Evolutionary conservation across 805 yeast genomes (phyloP), one percentile per base, ranked within the genome.

Genomic region (Yarrowia hollandica): DNA sequence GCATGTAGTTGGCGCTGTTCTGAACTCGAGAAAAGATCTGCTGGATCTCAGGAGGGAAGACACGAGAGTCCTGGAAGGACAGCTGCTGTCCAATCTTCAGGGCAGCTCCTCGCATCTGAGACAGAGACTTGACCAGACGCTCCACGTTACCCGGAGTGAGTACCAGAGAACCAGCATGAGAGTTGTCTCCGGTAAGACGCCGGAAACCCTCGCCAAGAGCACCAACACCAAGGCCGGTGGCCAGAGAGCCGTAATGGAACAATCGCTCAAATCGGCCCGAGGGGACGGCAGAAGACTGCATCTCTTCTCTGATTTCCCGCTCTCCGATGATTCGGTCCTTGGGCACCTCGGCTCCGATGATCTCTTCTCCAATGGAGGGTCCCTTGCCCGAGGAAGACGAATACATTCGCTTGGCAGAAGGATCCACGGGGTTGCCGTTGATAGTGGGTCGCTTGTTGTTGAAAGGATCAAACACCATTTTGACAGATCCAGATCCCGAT

Each of bases 51-150:
- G 79, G 78, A 1, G 99, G 98, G 38, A 92, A 74, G 30, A 92
- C 82, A 26, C 88, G 79, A 62, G 86, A 83, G 70, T 92, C 98
- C 72, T 94, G 99, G 71, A 94, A 92, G 1, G 97, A 89, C 72
- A 94, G 75, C 86, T 94, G 82, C 73, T 94, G 99, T n/a, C 99
- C 99, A 60, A 94, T 81, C 69, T 94, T 94, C 68, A 94, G 77
- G 2, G 99, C 99, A 1, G 98, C 99, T n/a, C 99, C 99, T 68
- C 99, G 81, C 99, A 94, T 94, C 68, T 88, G 84, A 55, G 94
- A 82, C 66, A 94, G 83, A 70, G 90, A 90, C 66, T 82, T 83
- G 11, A 96, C 96, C 76, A 94, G 82, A 57, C 95, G 73, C 66
- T 92, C 96, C 39, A 94, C 84, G 71, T 92, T 94, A 15, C 81